Evolutionary conservation across 768 basidiomycete genomes (phyloP).

Genomic region (Scleroderma bovista): DNA sequence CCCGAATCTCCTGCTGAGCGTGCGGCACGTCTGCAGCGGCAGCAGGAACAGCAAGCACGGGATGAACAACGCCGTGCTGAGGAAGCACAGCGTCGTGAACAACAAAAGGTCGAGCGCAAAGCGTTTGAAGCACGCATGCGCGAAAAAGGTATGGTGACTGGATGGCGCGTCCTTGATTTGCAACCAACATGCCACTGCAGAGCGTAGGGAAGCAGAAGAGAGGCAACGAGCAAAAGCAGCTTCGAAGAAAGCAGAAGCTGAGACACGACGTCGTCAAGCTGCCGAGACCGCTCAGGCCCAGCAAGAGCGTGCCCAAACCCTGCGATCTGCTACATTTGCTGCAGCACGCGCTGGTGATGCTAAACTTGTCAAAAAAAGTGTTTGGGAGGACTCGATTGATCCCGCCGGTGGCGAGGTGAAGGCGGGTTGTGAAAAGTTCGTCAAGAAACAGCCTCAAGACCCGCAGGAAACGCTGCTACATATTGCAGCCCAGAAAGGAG

Average conservation of each 20-base stretch:
- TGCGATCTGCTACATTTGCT: constrained; percentile 58
- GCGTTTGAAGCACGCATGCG: constrained; percentile 40
- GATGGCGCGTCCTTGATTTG: constrained; percentile 2
- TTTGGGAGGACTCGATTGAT: constrained; percentile 69
- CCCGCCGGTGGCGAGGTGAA: constrained; percentile 68
- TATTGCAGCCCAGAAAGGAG: constrained; percentile 52
- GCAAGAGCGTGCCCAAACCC: constrained; percentile 46
- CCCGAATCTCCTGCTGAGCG: constrained; percentile 51
- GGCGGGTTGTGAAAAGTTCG: constrained; percentile 47
- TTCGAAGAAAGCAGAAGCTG: constrained; percentile 52
- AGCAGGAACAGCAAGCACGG: constrained; percentile 48
- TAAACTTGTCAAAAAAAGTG: constrained; percentile 52
- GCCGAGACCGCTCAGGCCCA: constrained; percentile 43
- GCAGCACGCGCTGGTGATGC: constrained; percentile 55
- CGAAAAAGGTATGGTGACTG: constrained; percentile 40
- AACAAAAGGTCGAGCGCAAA: constrained; percentile 46
- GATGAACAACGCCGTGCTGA: constrained; percentile 42
- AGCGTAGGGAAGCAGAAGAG: constrained; percentile 50
- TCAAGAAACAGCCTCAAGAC: constrained; percentile 43
- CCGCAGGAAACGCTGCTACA: constrained; percentile 65
- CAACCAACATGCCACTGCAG: constrained; percentile 28
- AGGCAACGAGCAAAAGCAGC: constrained; percentile 51
- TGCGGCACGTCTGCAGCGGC: constrained; percentile 43
- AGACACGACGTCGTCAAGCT: constrained; percentile 40
- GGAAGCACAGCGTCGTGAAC: constrained; percentile 24